Evolutionary conservation across 495 filamentous ascomycete genomes (phyloP), one percentile per base, ranked within the genome.

Genomic region (Podospora appendiculata): DNA sequence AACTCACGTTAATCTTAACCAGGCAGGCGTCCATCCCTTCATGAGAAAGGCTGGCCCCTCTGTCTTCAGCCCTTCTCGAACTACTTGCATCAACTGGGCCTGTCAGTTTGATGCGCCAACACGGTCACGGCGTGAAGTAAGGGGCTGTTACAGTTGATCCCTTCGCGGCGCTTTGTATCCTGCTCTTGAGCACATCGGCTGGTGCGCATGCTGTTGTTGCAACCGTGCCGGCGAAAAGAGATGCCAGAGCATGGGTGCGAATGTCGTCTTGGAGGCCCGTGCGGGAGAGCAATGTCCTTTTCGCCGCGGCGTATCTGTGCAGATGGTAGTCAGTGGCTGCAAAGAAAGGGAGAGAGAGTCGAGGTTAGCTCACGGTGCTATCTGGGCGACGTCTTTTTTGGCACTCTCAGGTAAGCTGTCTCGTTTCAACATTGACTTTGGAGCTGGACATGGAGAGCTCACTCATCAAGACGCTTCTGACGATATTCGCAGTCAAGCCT

Each of bases 11-110:
- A 72, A 53, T 45, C 67, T 53, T 39, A 72, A 42, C 67, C 69
- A 70, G 8, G 69, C 69, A 11, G 69, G 67, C 11, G 67, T 72
- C 69, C 69, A 72, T 4, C 69, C 69, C 50, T 67, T 70, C 67
- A 72, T 72, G 18, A 72, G 53, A 33, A 72, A 72, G 17, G 54
- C 46, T 9, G 63, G 65, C 6, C 67, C 69, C 56, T 70, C 65
- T n/a, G 53, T 53, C 17, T 52, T 53, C 14, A 70, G 41, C 4
- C 63, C 60, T 3, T 62, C 51, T 7, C 48, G 46, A 16, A 68
- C 25, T 18, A 66, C 65, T 36, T 60, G 61, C 40, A 63, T 51
- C 8, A 71, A 41, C 47, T 58, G 32, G 50, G 50, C 39, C 50
- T 46, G 11, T 48, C 32, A 32, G 55, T 50, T 10, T 6, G 32